Percentiles rank a stretch among this genome's conserved stretches.
phyloP scores from a whole-genome alignment of 2,329 filamentous ascomycete species.

The Fusarium protoensiforme region DNA sequence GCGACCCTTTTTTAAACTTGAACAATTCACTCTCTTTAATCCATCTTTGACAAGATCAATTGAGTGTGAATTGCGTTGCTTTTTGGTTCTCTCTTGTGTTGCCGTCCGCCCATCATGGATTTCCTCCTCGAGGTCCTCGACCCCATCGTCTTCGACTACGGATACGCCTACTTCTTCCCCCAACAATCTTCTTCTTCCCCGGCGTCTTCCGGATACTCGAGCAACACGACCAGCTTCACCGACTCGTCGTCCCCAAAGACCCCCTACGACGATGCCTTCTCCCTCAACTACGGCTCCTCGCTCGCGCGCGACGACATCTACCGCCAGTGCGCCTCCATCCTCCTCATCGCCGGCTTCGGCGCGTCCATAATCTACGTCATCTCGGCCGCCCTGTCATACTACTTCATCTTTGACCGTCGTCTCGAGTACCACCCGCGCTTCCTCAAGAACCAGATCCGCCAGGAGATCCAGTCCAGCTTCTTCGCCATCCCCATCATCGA shows the following conservation, averaged over 20 bases:
- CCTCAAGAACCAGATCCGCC: slow-evolving; percentile 58
- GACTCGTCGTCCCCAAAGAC: slow-evolving; percentile 9
- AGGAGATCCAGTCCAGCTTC: slow-evolving; percentile 57
- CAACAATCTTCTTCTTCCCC: slow-evolving; percentile 23
- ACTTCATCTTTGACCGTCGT: slow-evolving; percentile 68
- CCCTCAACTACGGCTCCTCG: slow-evolving; percentile 42
- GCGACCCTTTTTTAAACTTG: not conserved
- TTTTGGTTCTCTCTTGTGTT: not conserved
- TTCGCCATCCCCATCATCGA: slow-evolving; percentile 57
- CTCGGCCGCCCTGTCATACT: slow-evolving; percentile 77
- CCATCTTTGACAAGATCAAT: not conserved
- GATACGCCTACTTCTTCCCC: slow-evolving; percentile 53
- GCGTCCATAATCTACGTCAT: slow-evolving; percentile 67
- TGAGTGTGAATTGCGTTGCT: not conserved
- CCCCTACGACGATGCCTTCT: slow-evolving; percentile 26
- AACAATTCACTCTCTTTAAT: slow-evolving; percentile 1
- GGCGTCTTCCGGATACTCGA: slow-evolving; percentile 2
- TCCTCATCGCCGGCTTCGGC: slow-evolving; percentile 53
- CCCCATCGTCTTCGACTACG: slow-evolving; percentile 53
- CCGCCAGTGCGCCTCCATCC: slow-evolving; percentile 52
- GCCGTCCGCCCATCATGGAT: slow-evolving; percentile 47
- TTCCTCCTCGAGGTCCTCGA: slow-evolving; percentile 54
- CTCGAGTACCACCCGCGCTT: slow-evolving; percentile 60
- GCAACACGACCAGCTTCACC: slow-evolving; percentile 30
- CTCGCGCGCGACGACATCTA: slow-evolving; percentile 55